A percentile compares a stretch with the other conserved stretches of the same genome.
phyloP scores from a whole-genome alignment of 495 filamentous ascomycete genomes.

The Talaromyces ruber region DNA sequence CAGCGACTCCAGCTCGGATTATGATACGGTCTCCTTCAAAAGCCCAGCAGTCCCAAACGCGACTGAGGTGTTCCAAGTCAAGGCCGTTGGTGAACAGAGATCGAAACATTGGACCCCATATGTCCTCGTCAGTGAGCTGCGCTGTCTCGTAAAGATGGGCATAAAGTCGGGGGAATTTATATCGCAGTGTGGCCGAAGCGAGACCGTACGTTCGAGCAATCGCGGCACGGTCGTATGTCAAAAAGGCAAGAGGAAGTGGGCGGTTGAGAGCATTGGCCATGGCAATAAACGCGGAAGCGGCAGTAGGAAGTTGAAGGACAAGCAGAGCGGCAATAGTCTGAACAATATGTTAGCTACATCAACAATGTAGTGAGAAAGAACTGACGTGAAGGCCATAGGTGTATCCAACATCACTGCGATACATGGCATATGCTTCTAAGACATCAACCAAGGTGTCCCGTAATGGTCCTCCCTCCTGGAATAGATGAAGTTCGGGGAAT shows the following conservation, averaged over 20 bases:
- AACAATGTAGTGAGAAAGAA: background rate
- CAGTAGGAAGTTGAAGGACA: conserved; percentile 68
- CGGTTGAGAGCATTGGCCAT: conserved; percentile 88
- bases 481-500: conserved; percentile 78
- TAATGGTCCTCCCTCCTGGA: conserved; percentile 69
- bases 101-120: conserved; percentile 51
- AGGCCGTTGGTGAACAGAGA: conserved; percentile 49
- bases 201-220: conserved; percentile 64
- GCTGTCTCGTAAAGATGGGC: conserved; percentile 53
- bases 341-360: conserved; percentile 12
- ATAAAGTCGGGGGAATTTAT: conserved; percentile 64
- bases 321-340: conserved; percentile 81
- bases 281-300: conserved; percentile 65
- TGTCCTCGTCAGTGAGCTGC: conserved; percentile 33
- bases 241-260: conserved; percentile 78
- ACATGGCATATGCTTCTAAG: conserved; percentile 84
- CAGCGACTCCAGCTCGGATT: conserved; percentile 68
- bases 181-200: conserved; percentile 58
- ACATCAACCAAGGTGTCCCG: conserved; percentile 71
- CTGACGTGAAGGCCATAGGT: conserved; percentile 75
- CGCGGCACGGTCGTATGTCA: conserved; percentile 64
- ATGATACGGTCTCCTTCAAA: conserved; percentile 85
- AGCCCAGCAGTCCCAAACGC: conserved; percentile 90
- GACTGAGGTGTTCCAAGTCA: conserved; percentile 63
- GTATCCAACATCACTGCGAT: conserved; percentile 89